These are phyloP conservation scores for Hypoxylon sp. DNA, from an alignment of 2,329 filamentous ascomycete species.

Conservation along the genomic window DNA sequence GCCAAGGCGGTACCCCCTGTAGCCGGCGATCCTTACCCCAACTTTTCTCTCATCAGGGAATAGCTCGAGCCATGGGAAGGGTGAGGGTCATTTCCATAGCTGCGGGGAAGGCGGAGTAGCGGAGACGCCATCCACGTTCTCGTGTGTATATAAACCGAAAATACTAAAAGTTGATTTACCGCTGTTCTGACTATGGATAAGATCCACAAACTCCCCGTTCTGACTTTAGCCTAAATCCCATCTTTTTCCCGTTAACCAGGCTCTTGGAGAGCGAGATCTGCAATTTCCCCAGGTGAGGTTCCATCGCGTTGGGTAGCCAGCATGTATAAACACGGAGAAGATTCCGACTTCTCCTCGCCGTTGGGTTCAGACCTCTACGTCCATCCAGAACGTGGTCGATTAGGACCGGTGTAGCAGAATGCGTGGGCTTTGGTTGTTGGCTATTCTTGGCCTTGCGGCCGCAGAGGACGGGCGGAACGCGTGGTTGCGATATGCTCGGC, in stretches of 20 bases:
- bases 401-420: slow-evolving; percentile 42
- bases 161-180: slow-evolving; percentile 18
- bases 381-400: slow-evolving; percentile 10
- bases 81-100: slow-evolving; percentile 69
- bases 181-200: slow-evolving; percentile 24
- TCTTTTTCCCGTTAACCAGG: slow-evolving; percentile 33
- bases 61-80: neutral
- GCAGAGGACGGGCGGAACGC: slow-evolving; percentile 74
- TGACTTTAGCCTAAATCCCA: slow-evolving; percentile 41
- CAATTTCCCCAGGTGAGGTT: slow-evolving; percentile 24
- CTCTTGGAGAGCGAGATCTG: slow-evolving; percentile 31
- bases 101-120: slow-evolving; percentile 35
- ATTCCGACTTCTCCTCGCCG: slow-evolving; percentile 11
- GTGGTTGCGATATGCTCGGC: slow-evolving; percentile 75
- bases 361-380: slow-evolving; percentile 8
- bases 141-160: slow-evolving; percentile 39
- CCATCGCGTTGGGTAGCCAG: slow-evolving; percentile 18
- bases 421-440: slow-evolving; percentile 51
- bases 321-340: slow-evolving; percentile 42
- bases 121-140: slow-evolving; percentile 24
- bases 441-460: slow-evolving; percentile 56
- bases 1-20: slow-evolving; percentile 7
- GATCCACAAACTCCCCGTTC: slow-evolving; percentile 16
- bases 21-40: slow-evolving; percentile 31
- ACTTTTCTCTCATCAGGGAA: slow-evolving; percentile 17